Percentiles rank a stretch among this genome's conserved stretches.
Conservation (phyloP, 2,329 filamentous ascomycete species). For the Bipolaris gigantea region DNA sequence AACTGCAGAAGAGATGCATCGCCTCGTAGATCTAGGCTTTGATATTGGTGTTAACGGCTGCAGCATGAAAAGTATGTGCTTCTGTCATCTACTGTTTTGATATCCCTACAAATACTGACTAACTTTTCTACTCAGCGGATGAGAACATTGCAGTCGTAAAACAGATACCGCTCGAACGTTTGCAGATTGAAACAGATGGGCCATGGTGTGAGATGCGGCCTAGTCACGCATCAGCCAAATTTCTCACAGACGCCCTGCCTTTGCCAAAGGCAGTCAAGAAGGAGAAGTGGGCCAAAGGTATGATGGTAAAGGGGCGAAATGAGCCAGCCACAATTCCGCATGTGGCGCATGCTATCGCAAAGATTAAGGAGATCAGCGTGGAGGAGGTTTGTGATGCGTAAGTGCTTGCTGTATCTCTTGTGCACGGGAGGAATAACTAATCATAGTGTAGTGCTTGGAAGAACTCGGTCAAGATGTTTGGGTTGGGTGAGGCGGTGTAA, state of each 20-base stretch:
- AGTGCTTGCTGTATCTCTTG: constrained; percentile 37
- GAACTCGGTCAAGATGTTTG: constrained; percentile 47
- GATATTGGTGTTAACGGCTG: constrained; percentile 97
- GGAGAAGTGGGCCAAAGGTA: constrained; percentile 86
- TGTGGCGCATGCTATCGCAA: constrained; percentile 86
- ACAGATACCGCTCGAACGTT: constrained; percentile 72
- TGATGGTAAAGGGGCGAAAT: constrained; percentile 93
- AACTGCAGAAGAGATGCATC: constrained; percentile 78
- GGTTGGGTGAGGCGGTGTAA: constrained; percentile 35
- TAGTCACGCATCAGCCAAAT: constrained; percentile 81
- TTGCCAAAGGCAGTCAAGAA: constrained; percentile 89
- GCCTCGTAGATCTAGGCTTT: constrained; percentile 77
- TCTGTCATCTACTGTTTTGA: neutral
- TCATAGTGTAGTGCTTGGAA: constrained; percentile 37
- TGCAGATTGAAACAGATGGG: constrained; percentile 96
- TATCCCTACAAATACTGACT: neutral
- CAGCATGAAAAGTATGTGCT: constrained; percentile 73
- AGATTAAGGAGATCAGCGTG: constrained; percentile 76
- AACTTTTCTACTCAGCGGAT: constrained; percentile 26
- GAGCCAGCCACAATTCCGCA: constrained; percentile 85
- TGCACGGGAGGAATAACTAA: neutral
- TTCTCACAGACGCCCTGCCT: constrained; percentile 67
- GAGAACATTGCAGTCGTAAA: constrained; percentile 84
- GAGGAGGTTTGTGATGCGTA: constrained; percentile 82
- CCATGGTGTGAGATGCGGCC: constrained; percentile 95